Evolutionary conservation across 1,139 yeast species (phyloP).

Genomic region (Candida tropicalis): DNA sequence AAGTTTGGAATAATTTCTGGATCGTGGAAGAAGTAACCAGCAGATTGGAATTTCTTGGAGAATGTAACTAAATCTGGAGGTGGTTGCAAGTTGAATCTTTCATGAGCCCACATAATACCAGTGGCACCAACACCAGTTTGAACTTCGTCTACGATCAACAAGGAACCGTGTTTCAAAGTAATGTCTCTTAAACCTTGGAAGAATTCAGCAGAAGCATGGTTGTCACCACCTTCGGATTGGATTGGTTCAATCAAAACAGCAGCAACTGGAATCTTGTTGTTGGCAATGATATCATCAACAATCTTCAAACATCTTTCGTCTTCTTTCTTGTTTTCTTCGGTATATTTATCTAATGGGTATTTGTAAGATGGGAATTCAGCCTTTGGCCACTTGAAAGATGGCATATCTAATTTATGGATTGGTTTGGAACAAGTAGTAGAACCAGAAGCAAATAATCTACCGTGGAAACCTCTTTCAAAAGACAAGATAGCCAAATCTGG

Average conservation of each 20-base stretch:
- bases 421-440: conserved; percentile 83
- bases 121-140: conserved; percentile 90
- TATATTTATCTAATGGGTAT: conserved; percentile 67
- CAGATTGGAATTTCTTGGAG: conserved; percentile 84
- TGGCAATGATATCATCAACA: conserved; percentile 57
- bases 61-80: conserved; percentile 84
- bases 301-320: conserved; percentile 66
- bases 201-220: conserved; percentile 73
- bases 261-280: conserved; percentile 70
- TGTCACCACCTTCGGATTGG: conserved; percentile 88
- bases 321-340: conserved; percentile 58
- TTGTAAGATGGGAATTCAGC: conserved; percentile 77
- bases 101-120: conserved; percentile 86
- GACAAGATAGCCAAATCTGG: conserved; percentile 76
- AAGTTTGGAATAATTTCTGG: conserved; percentile 68
- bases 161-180: conserved; percentile 66
- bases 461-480: conserved; percentile 78
- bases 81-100: conserved; percentile 70
- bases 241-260: conserved; percentile 79
- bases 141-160: conserved; percentile 79
- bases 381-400: conserved; percentile 86
- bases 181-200: conserved; percentile 79
- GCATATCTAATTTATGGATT: conserved; percentile 80
- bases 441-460: conserved; percentile 78
- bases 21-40: conserved; percentile 79